phyloP scores from a whole-genome alignment of 805 yeast species.

The Yarrowia deformans region DNA sequence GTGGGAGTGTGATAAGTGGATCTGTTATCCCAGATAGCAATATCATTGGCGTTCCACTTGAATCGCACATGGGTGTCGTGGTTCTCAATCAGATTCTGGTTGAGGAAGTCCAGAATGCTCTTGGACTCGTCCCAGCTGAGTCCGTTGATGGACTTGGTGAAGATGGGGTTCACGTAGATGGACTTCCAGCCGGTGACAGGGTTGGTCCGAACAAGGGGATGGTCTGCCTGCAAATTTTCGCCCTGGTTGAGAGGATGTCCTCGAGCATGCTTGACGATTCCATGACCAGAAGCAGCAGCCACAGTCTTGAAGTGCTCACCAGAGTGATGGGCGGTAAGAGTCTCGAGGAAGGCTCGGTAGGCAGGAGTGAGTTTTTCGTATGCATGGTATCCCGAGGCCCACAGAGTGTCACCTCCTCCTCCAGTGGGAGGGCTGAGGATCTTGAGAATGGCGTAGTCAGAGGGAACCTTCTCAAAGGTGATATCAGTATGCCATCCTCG shows the following conservation, averaged over 20 bases:
- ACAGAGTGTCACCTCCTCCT: slow-evolving; percentile 61
- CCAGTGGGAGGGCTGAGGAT: slow-evolving; percentile 65
- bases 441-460: slow-evolving; percentile 72
- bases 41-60: slow-evolving; percentile 70
- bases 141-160: slow-evolving; percentile 61
- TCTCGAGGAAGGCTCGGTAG: slow-evolving; percentile 57
- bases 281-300: slow-evolving; percentile 39
- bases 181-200: slow-evolving; percentile 73
- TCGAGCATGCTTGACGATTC: slow-evolving; percentile 42
- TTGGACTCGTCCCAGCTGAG: slow-evolving; percentile 60
- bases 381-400: slow-evolving; percentile 62
- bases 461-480: slow-evolving; percentile 77
- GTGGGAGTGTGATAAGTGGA: slow-evolving; percentile 69
- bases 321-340: slow-evolving; percentile 46
- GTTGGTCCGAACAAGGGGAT: slow-evolving; percentile 69
- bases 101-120: slow-evolving; percentile 57
- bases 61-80: slow-evolving; percentile 47
- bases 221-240: slow-evolving; percentile 49
- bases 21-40: slow-evolving; percentile 83
- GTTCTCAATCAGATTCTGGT: slow-evolving; percentile 58
- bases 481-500: slow-evolving; percentile 76
- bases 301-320: slow-evolving; percentile 43
- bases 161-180: slow-evolving; percentile 60
- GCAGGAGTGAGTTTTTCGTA: slow-evolving; percentile 61
- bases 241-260: slow-evolving; percentile 49